These are phyloP conservation scores for Termitomyces sp. DNA, from an alignment of 768 basidiomycete species.

Conservation along the genomic window DNA sequence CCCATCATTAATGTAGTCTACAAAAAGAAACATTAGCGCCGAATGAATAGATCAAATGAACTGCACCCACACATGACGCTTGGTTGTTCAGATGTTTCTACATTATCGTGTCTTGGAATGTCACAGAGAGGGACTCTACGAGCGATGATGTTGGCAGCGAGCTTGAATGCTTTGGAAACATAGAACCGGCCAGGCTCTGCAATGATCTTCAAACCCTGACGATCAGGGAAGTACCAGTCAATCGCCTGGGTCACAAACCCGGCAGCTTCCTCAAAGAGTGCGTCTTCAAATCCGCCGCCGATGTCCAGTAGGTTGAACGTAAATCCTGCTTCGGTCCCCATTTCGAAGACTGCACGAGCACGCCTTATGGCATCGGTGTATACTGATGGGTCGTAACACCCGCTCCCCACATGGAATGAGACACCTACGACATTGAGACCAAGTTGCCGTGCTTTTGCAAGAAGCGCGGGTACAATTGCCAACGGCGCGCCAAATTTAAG, in stretches of 20 bases:
- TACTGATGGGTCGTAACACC: conserved; percentile 91
- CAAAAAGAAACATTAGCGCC: conserved; percentile 9
- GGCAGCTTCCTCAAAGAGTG: conserved; percentile 80
- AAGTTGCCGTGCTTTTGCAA: conserved; percentile 77
- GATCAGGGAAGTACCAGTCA: conserved; percentile 75
- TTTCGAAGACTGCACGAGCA: conserved; percentile 81
- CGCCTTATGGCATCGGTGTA: conserved; percentile 89
- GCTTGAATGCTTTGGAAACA: conserved; percentile 87
- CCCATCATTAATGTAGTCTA: conserved; percentile 99
- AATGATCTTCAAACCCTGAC: conserved; percentile 72
- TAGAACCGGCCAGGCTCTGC: conserved; percentile 96
- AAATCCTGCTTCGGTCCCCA: conserved; percentile 81
- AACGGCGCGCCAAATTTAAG: conserved; percentile 95
- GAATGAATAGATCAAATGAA: not conserved
- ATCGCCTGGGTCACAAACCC: conserved; percentile 67
- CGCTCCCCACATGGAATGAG: conserved; percentile 97
- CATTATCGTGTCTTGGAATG: conserved; percentile 21
- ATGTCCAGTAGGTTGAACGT: conserved; percentile 84
- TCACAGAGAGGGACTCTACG: conserved; percentile 59
- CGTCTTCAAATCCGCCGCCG: conserved; percentile 96
- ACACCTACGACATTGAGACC: conserved; percentile 87
- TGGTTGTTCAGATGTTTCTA: conserved; percentile 37
- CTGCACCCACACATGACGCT: conserved; percentile 85
- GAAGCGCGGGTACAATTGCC: conserved; percentile 70
- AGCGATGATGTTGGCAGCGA: conserved; percentile 93